phyloP scores from a whole-genome alignment of 495 filamentous ascomycete genomes.

The Xylaria palmicola region DNA sequence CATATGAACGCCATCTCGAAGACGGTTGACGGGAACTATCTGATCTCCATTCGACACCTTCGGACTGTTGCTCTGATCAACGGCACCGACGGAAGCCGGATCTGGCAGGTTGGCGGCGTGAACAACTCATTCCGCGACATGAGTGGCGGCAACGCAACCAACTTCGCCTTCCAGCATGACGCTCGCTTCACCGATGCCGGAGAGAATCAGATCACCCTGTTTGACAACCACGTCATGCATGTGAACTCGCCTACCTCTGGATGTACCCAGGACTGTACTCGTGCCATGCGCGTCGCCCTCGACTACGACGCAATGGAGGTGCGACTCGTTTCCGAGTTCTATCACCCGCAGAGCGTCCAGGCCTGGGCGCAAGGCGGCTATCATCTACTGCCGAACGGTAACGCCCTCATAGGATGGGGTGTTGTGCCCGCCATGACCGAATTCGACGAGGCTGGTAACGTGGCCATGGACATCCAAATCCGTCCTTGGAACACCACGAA shows the following conservation, averaged over 20 bases:
- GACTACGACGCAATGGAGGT: constrained; percentile 51
- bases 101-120: constrained; percentile 56
- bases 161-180: constrained; percentile 60
- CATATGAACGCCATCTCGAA: constrained; percentile 62
- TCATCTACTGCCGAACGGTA: constrained; percentile 52
- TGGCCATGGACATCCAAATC: constrained; percentile 38
- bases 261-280: constrained; percentile 31
- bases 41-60: constrained; percentile 56
- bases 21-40: constrained; percentile 53
- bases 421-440: constrained; percentile 56
- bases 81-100: constrained; percentile 50
- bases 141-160: constrained; percentile 39
- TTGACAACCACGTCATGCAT: constrained; percentile 56
- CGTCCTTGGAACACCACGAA: constrained; percentile 21
- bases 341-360: constrained; percentile 44
- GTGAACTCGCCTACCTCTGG: constrained; percentile 47
- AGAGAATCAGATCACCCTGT: constrained; percentile 50
- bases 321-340: constrained; percentile 22
- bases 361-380: constrained; percentile 61
- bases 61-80: constrained; percentile 57
- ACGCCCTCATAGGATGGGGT: constrained; percentile 58
- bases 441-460: constrained; percentile 48
- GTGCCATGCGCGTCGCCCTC: constrained; percentile 53
- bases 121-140: constrained; percentile 47
- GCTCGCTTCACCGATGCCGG: constrained; percentile 48